Evolutionary conservation across 2,329 filamentous ascomycete genomes (phyloP).

Genomic region (Sphaerulina vaccinii): DNA sequence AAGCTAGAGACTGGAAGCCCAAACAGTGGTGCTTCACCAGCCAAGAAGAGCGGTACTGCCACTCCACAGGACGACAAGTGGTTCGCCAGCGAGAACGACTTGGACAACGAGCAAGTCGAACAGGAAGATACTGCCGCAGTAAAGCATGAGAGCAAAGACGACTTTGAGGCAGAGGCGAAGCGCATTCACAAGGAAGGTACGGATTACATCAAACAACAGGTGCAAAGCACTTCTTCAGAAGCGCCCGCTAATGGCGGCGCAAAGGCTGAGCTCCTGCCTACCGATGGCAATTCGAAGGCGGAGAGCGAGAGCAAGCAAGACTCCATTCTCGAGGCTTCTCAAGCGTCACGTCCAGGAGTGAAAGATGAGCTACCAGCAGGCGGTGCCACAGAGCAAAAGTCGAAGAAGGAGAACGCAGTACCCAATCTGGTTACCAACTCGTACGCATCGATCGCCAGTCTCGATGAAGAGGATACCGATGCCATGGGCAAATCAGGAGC

Average conservation of each 20-base stretch:
- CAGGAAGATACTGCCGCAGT: slow-evolving; percentile 3
- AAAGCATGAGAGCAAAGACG: not conserved
- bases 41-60: slow-evolving; percentile 2
- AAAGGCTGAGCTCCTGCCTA: slow-evolving; percentile 7
- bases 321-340: slow-evolving; percentile 24
- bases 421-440: not conserved
- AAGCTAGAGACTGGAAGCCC: slow-evolving; percentile 13
- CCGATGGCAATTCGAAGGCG: slow-evolving; percentile 1
- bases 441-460: slow-evolving; percentile 14
- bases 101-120: not conserved
- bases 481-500: slow-evolving; percentile 34
- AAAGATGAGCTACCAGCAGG: slow-evolving; percentile 13
- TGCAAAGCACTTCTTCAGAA: slow-evolving; percentile 1
- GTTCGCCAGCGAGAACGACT: slow-evolving; percentile 11
- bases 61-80: slow-evolving; percentile 5
- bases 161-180: not conserved
- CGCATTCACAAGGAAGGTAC: slow-evolving; percentile 13
- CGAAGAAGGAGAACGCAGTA: slow-evolving; percentile 2
- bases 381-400: slow-evolving; percentile 12
- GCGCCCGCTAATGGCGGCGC: slow-evolving; percentile 8
- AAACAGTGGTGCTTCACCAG: not conserved
- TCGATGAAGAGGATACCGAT: slow-evolving; percentile 28
- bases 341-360: slow-evolving; percentile 20
- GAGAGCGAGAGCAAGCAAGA: slow-evolving; percentile 28
- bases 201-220: slow-evolving; percentile 15